Conservation (phyloP, 2,329 filamentous ascomycete species). For the Aspergillus ustus region DNA sequence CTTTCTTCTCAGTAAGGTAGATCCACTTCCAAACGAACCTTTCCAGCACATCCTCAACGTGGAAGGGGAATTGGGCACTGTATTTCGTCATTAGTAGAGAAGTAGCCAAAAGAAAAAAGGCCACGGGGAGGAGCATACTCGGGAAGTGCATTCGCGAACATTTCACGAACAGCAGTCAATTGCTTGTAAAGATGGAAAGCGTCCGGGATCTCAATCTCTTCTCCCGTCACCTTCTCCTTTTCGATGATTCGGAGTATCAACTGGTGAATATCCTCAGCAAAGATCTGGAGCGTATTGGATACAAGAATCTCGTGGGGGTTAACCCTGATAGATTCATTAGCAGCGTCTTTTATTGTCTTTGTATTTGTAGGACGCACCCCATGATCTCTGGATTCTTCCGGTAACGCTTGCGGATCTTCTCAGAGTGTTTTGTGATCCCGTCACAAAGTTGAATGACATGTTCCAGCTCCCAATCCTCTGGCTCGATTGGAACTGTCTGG, state of each 20-base stretch:
- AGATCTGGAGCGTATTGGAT: conserved; percentile 82
- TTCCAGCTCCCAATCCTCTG: conserved; percentile 85
- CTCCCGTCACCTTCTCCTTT: conserved; percentile 68
- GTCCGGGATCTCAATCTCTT: conserved; percentile 84
- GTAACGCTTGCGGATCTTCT: conserved; percentile 91
- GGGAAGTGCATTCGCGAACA: conserved; percentile 77
- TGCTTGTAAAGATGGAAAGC: conserved; percentile 94
- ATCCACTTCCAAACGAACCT: conserved; percentile 98
- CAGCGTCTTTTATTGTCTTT: conserved; percentile 22
- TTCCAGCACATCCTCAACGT: conserved; percentile 82
- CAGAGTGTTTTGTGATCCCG: conserved; percentile 79
- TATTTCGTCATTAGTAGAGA: background rate
- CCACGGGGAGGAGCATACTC: conserved; percentile 41
- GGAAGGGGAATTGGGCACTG: conserved; percentile 75
- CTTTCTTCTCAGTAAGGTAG: conserved; percentile 74
- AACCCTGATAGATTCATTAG: conserved; percentile 42
- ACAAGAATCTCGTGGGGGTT: conserved; percentile 73
- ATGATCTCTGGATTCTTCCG: conserved; percentile 84
- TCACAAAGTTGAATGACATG: conserved; percentile 90
- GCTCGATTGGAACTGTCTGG: conserved; percentile 76
- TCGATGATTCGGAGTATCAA: conserved; percentile 81
- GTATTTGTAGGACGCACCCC: conserved; percentile 56
- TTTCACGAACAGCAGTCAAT: conserved; percentile 79
- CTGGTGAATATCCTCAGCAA: conserved; percentile 85
- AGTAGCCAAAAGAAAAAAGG: background rate